Evolutionary conservation across 176 grass and related monocot species (phyloP), one percentile per base, ranked within the genome.

Genomic region (Phyllostachys edulis): DNA sequence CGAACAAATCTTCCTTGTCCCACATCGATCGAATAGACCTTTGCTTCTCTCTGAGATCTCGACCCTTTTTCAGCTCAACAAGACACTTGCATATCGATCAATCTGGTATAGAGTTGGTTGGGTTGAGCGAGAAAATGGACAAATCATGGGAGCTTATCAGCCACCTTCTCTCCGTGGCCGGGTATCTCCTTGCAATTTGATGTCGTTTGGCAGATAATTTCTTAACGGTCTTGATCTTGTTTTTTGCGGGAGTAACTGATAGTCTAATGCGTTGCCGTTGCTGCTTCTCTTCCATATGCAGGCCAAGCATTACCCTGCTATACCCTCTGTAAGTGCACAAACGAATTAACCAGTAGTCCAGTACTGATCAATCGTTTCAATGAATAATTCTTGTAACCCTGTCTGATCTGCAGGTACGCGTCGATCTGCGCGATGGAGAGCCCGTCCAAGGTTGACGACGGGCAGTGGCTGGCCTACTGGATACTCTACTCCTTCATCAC

Each of bases 381-480:
- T 14, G 73, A 10, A 9, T 23, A 23, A 21, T 59, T 20, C 49
- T 55, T 38, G 40, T 21, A 26, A 14, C 16, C 1, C 42, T 37
- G 1, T n/a, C 16, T 41, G 76, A 7, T 79, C 60, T 44, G 36
- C 63, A 95, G 90, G 80, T 96, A 93, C 38, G 89, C 94, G 55
- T 96, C 91, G 21, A 85, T 96, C 63, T 85, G 83, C 84, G 86
- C 89, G 6, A 96, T 96, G 61, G 89, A 96, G 86, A 96, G 94
- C 85, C 54, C 84, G 6, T 47, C 76, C 27, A 93, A 89, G 91
- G 66, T 69, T 52, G 89, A 93, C 39, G 94, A 96, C 77, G 89
- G 91, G 75, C 94, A 91, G 76, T 93, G 94, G 93, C 79, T 95
- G 70, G 89, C 93, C 24, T 95, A 95, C 84, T 95, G 93, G 93